Base-by-base conservation (phyloP, 768 basidiomycete species). In the Boletus insuetus region DNA sequence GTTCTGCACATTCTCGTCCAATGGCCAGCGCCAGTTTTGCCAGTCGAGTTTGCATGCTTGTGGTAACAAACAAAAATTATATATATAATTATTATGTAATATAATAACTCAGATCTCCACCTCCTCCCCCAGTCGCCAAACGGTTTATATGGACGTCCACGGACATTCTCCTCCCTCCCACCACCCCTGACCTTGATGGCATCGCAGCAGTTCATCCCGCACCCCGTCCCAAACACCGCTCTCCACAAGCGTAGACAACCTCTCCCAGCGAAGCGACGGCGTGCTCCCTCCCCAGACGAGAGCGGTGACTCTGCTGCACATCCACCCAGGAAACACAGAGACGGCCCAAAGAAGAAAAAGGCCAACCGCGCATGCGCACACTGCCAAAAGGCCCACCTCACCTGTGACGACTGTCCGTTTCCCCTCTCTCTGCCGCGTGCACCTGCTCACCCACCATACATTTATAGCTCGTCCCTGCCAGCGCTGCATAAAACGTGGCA, bases 351-450 rank as follows among this genome's bases (percentile, higher is more conserved):
- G 82, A 95, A 94, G 82, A 95, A 94, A 81, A 94, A 95, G 73
- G 93, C 94, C 0, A 91, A 83, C 64, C 84, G 94, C 45, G 96
- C 96, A 46, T 98, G 96, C 69, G 87, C 91, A 58, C 91, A 93
- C 63, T 98, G 96, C 71, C 95, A 98, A 74, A 96, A 94, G 71
- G 94, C 94, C 3, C 96, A 98, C 73, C 77, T 98, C 61, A 98
- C 96, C n/a, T 98, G 96, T 71, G 95, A 98, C 71, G 96, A 98
- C 67, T 85, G 96, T 97, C 67, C 69, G 91, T 83, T 4, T 63
- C 46, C 54, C 53, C 51, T 16, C 49, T 13, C 53, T 46, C 24
- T 9, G 38, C 40, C 16, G n/a, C 46, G 5, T 38, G 14, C n/a
- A 4, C n/a, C 10, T 35, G 7, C 59, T 63, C 64, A 69, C 5